Base-by-base conservation (phyloP, 73 alveolate species). In the Halteria grandinella region DNA sequence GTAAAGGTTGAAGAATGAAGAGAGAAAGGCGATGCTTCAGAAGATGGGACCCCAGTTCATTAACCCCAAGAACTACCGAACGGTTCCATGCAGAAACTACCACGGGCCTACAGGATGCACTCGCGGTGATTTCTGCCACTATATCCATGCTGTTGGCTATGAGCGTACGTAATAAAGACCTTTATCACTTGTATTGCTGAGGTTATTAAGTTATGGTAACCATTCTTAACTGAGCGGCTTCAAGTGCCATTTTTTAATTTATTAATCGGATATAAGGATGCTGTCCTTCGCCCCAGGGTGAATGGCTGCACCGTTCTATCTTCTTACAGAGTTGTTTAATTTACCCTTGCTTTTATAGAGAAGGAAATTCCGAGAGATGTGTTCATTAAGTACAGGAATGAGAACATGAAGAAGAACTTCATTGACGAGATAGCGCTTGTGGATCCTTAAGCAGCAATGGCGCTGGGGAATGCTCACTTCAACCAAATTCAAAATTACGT, bases 51-150 rank as follows among this genome's bases (percentile, higher is more conserved):
- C 47, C 47, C n/a, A 36, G 47, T 11, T 36, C 47, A 70, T 70
- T 4, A 31, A 20, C 4, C 76, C 89, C 21, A 50, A 70, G 31
- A 83, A 83, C 21, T 86, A 36, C 79, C 79, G 86, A 33, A 86
- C 94, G 17, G 83, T 72, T 23, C 91, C 94, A 15, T 94, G 99
- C 55, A 88, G 93, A 48, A 86, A 90, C 80, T 94, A 72, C 75
- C 99, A 94, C 83, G 94, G 97, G 29, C 87, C 97, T n/a, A 57
- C 54, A 12, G 99, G 99, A 6, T 94, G 99, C 69, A 74, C 95
- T 28, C 59, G 99, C 33, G 97, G 97, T 12, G 97, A 87, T 20
- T 83, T 74, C 74, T 94, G 99, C 45, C 94, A 91, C 79, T 94
- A 91, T 55, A 91, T 94, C 36, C 99, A 94, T 89, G 96, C 85